Base-by-base conservation (phyloP, 495 filamentous ascomycete species). In the Patellaria atrata region DNA sequence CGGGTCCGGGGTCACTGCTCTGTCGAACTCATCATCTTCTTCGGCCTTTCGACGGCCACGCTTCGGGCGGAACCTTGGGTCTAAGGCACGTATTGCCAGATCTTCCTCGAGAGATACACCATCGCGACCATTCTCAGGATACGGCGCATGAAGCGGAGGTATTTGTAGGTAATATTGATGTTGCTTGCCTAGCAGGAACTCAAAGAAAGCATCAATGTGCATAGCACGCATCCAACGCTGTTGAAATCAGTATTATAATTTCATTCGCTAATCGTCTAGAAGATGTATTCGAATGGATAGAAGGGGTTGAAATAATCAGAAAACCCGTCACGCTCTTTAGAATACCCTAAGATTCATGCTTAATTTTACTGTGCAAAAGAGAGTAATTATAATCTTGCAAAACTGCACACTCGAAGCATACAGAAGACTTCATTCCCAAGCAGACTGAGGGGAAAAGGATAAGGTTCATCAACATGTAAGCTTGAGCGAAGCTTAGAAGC, bases 171-270 rank as follows among this genome's bases (percentile, higher is more conserved):
- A 93, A 55, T 97, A 97, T 0, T 67, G 44, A 55, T 92, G 84
- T 11, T 68, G 65, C 35, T 87, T 84, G 22, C 75, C 73, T 22
- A 86, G 65, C 8, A 89, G 70, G 52, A 82, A 94, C 48, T 93
- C 84, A 53, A 94, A 94, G 53, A 94, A 97, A 12, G 86, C 81
- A 64, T 94, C 85, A 14, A 97, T 71, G 52, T 94, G 89, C 82
- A 93, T 92, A 1, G 89, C 87, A 50, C 82, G 83, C 82, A 97
- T 89, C 89, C 89, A 97, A 38, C 89, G 72, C 80, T 94, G n/a
- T n/a, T n/a, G n/a, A n/a, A n/a, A n/a, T n/a, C n/a, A 17, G 22
- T 7, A 7, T 30, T 7, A 15, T 7, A 6, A 14, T 11, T 30
- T 26, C 8, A n/a, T 26, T n/a, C n/a, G 23, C 9, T 26, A 8